These are phyloP conservation scores for Monsonia emarginata DNA, from an alignment of 441 rosid genomes.

Conservation along the genomic window DNA sequence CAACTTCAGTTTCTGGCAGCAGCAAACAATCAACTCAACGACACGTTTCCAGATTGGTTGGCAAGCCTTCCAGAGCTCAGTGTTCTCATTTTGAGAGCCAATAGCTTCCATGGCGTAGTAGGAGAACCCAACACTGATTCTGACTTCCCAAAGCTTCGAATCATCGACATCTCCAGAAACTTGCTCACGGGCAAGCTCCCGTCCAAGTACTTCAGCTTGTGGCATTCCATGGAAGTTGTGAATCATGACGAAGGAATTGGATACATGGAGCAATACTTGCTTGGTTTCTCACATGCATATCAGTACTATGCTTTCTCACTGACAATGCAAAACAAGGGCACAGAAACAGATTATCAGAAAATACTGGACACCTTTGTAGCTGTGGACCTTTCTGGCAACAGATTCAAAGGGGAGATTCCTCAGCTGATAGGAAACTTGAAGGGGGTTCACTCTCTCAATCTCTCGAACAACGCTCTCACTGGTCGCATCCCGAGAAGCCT, in stretches of 20 bases:
- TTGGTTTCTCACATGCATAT: neutral
- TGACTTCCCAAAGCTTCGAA: neutral
- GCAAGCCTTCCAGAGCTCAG: neutral
- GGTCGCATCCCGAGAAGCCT: neutral
- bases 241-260: neutral
- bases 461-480: neutral
- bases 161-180: neutral
- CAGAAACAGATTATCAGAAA: neutral
- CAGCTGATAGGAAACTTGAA: neutral
- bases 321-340: conserved; percentile 2
- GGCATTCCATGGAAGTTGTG: neutral
- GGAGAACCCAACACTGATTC: neutral
- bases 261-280: neutral
- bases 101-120: neutral
- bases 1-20: conserved; percentile 8
- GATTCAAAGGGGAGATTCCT: neutral
- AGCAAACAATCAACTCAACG: conserved; percentile 3
- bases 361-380: neutral
- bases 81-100: neutral
- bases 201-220: neutral
- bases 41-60: conserved; percentile 12
- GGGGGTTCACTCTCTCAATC: conserved; percentile 3
- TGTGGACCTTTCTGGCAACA: neutral
- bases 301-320: neutral
- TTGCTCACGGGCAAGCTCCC: neutral